phyloP scores from a whole-genome alignment of 345 rosid species.

The Gossypium turneri region DNA sequence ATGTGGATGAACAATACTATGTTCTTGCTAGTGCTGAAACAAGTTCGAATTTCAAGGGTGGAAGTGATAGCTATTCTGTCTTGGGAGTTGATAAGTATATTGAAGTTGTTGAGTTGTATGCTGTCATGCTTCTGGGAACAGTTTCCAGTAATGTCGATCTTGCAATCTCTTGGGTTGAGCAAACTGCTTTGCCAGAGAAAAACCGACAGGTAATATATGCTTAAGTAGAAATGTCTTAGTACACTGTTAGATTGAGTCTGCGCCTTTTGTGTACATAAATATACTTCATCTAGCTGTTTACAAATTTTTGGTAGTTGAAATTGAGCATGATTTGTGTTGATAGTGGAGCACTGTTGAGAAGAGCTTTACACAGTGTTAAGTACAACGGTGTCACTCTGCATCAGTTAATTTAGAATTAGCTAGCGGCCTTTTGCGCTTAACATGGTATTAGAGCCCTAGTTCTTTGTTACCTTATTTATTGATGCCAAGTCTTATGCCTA shows the following conservation, averaged over 20 bases:
- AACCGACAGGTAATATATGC: constrained; percentile 52
- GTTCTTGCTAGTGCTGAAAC: constrained; percentile 29
- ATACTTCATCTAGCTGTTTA: not conserved
- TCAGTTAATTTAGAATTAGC: not conserved
- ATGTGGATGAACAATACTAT: constrained; percentile 43
- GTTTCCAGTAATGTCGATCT: constrained; percentile 40
- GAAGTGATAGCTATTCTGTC: constrained; percentile 25
- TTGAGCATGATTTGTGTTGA: not conserved
- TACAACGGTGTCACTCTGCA: not conserved
- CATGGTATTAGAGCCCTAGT: not conserved
- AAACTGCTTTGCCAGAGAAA: constrained; percentile 73
- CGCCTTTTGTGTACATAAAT: not conserved
- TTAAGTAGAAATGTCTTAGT: not conserved
- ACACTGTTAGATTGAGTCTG: not conserved
- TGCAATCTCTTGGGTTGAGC: constrained; percentile 83
- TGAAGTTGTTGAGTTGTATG: constrained; percentile 66
- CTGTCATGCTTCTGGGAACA: constrained; percentile 54
- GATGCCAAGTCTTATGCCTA: not conserved
- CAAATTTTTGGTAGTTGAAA: not conserved
- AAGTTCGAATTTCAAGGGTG: constrained; percentile 23
- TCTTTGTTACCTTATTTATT: not conserved
- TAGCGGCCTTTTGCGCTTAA: not conserved
- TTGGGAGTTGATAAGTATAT: constrained; percentile 51
- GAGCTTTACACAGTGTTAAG: not conserved
- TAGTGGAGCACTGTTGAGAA: not conserved